These are phyloP conservation scores for Neurospora sp. DNA, from an alignment of 495 filamentous ascomycete species.

Conservation along the genomic window DNA sequence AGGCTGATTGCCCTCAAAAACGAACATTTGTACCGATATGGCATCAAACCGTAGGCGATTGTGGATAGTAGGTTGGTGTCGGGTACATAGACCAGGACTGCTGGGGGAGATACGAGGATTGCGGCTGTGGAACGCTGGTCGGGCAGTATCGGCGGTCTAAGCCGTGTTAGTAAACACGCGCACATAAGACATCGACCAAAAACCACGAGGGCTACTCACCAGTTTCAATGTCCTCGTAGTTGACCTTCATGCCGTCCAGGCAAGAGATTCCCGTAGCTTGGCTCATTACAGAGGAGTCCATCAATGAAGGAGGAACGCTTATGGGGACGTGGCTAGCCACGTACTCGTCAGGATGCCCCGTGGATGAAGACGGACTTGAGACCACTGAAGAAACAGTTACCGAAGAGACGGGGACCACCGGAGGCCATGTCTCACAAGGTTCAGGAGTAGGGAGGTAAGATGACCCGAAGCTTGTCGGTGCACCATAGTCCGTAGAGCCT, in stretches of 20 bases:
- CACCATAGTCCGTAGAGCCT: conserved; percentile 9
- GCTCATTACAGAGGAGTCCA: conserved; percentile 20
- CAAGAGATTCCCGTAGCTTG: conserved; percentile 7
- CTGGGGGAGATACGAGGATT: conserved; percentile 10
- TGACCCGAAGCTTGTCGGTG: conserved; percentile 9
- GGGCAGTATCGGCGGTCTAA: conserved; percentile 1
- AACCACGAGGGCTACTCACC: conserved; percentile 7
- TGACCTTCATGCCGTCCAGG: conserved; percentile 7
- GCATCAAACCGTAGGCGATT: conserved; percentile 5
- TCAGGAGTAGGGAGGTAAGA: conserved; percentile 26
- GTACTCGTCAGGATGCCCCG: conserved; percentile 28
- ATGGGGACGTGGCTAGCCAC: conserved; percentile 26
- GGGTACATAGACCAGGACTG: conserved; percentile 14
- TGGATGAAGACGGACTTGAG: conserved; percentile 34
- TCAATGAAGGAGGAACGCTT: conserved; percentile 26
- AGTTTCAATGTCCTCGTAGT: conserved; percentile 16
- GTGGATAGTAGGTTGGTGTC: conserved; percentile 4
- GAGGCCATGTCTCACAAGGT: conserved; percentile 25
- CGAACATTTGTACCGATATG: neutral
- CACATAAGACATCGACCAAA: neutral
- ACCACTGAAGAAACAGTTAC: conserved; percentile 24
- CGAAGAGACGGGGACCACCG: conserved; percentile 15
- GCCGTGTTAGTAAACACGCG: neutral
- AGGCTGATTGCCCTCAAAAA: neutral
- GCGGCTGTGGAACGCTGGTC: conserved; percentile 3